Evolutionary conservation across 257 asterid genomes (phyloP), one percentile per base, ranked within the genome.

Genomic region (Nyctanthes arbortristis): DNA sequence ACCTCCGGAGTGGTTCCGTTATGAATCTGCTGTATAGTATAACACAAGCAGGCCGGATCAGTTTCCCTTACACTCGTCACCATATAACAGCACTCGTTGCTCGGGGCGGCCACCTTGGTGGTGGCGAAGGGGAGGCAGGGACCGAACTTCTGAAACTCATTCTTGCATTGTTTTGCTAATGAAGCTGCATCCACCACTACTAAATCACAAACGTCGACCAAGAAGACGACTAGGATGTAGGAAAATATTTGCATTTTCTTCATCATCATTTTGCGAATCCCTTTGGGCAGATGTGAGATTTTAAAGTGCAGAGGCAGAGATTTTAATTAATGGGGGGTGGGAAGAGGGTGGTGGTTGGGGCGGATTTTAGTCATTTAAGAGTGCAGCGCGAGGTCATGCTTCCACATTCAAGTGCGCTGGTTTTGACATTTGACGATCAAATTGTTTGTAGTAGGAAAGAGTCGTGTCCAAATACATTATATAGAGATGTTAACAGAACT

Each of bases 11-110:
- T 73, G 61, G 54, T 60, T 0, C 88, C 88, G 8, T 47, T 68
- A 33, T 83, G 88, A 28, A 80, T 65, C 80, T 75, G 83, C 20
- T 77, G 79, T 7, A 83, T 80, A 7, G 80, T 34, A 39, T 68
- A 83, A 20, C 88, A 83, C 27, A 80, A 47, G 31, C 88, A 83
- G 18, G 65, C 78, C 2, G 88, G 85, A 16, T 80, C 28, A 24
- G 66, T 52, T 0, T 66, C 61, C 22, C 73, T 83, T 2, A 80
- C 61, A 8, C 73, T 81, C 28, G 66, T 7, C 37, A 73, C 84
- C 14, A 85, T 55, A 2, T 28, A 39, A 40, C 85, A 83, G 65
- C 88, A 83, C 28, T 80, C 80, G 33, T 66, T 78, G 7, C 72
- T 36, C 10, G 88, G 85, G 5, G 68, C 59, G 0, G 74, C 77